Evolutionary conservation across 2,329 filamentous ascomycete genomes (phyloP), one percentile per base, ranked within the genome.

Genomic region (Corinectria fuckeliana): DNA sequence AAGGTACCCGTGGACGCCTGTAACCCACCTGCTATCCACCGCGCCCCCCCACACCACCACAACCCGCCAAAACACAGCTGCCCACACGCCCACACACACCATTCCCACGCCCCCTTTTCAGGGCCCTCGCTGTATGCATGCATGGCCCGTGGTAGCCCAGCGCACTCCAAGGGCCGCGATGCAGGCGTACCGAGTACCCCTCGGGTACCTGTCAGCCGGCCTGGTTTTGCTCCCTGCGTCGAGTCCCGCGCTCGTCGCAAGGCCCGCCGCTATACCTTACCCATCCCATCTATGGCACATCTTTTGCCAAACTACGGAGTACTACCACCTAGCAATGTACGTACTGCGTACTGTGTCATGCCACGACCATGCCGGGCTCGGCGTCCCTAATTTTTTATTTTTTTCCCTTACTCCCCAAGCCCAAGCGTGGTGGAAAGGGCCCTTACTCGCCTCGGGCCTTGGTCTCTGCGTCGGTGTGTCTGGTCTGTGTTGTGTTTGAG

Each of bases 331-430:
- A 36, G 32, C 4, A 10, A 36, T 36, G 41, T 44, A 44, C 41
- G 14, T 44, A 26, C 42, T 45, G n/a, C n/a, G n/a, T n/a, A n/a
- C n/a, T 28, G 54, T 60, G 62, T 64, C 64, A 67, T 64, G 62
- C 53, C 64, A 56, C 55, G 50, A 57, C 55, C 44, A 18, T 61
- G 51, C 62, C 65, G 64, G 62, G 64, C 64, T 67, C 63, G 65
- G 64, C 59, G 56, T 60, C 53, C 59, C 61, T 62, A 55, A 51
- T 50, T 58, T 25, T 16, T 32, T 25, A 21, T 49, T 56, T 51
- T 50, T 58, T 60, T 57, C 45, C 45, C 49, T 61, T 49, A 52
- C 47, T 60, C 50, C 51, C 49, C 34, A 26, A 38, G 49, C 34
- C 34, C 54, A 50, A 51, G 45, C 28, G 21, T 25, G 25, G 48